Evolutionary conservation across 192 early-diverging fungal species (phyloP).

Genomic region (Umbelopsis ramanniana): DNA sequence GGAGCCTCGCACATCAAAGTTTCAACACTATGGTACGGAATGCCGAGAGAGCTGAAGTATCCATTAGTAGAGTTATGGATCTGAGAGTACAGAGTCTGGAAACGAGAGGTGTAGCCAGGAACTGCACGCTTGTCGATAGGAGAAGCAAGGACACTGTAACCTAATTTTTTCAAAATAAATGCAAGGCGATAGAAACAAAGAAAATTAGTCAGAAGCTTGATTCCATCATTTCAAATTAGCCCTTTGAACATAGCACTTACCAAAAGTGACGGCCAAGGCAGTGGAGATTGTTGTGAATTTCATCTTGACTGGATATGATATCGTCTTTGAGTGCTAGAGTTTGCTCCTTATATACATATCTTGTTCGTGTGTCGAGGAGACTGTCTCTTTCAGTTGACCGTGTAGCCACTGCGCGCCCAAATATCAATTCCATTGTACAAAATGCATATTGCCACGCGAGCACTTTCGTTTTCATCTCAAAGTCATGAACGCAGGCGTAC

Average conservation of each 20-base stretch:
- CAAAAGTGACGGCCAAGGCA: background rate
- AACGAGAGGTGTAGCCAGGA: background rate
- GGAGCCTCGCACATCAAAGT: conserved; percentile 5
- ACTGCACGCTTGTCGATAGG: background rate
- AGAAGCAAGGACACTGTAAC: background rate
- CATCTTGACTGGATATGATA: background rate
- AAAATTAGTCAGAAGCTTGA: background rate
- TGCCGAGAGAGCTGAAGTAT: conserved; percentile 5
- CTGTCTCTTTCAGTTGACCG: too few species aligned
- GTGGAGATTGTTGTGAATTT: background rate
- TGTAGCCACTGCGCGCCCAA: background rate
- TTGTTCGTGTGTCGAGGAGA: too few species aligned
- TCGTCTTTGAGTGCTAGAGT: background rate
- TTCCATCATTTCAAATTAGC: background rate
- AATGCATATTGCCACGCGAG: conserved; percentile 3
- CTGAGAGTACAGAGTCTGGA: conserved; percentile 3
- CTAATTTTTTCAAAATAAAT: background rate
- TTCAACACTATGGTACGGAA: background rate
- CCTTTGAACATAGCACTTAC: background rate
- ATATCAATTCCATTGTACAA: background rate
- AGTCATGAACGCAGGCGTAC: background rate
- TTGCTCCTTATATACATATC: background rate
- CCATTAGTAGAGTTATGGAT: background rate
- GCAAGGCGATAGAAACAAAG: background rate
- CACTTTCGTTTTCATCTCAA: background rate